These are phyloP conservation scores for Microascus cirrosus DNA, from an alignment of 2,329 filamentous ascomycete genomes.

Conservation along the genomic window DNA sequence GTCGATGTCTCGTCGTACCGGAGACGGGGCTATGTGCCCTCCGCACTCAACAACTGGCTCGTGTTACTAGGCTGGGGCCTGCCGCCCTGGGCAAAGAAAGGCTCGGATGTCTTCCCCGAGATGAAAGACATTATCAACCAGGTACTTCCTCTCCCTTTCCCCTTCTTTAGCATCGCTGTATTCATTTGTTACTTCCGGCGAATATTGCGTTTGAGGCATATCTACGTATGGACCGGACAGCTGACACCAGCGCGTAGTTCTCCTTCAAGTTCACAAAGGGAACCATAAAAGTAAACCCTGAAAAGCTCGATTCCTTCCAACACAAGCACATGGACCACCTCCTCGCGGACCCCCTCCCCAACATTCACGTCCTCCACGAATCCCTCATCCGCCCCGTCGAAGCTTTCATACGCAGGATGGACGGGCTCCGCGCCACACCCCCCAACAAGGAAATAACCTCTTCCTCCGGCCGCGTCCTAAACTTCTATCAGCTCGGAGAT, in stretches of 20 bases:
- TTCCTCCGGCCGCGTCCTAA: not conserved
- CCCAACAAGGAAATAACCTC: not conserved
- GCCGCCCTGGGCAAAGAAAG: constrained; percentile 27
- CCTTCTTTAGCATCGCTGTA: not conserved
- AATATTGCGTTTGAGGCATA: not conserved
- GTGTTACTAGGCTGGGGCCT: constrained; percentile 79
- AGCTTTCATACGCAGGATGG: not conserved
- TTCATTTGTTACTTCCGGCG: not conserved
- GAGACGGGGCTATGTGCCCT: constrained; percentile 31
- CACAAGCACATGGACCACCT: constrained; percentile 43
- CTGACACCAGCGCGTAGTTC: constrained; percentile 41
- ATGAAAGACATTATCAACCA: constrained; percentile 60
- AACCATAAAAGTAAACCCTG: constrained; percentile 70
- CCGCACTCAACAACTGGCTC: constrained; percentile 64
- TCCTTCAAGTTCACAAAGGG: constrained; percentile 83
- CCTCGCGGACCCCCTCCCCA: constrained; percentile 9
- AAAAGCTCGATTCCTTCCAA: constrained; percentile 75
- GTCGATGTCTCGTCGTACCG: constrained; percentile 41
- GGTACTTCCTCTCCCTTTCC: constrained; percentile 28
- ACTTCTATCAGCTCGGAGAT: not conserved
- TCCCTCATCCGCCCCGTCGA: not conserved
- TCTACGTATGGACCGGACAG: not conserved
- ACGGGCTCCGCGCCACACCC: not conserved
- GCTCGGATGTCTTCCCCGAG: constrained; percentile 53
- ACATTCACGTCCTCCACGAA: not conserved